Evolutionary conservation across 2,329 filamentous ascomycete genomes (phyloP).

Genomic region (Ophiostoma angusticollis): DNA sequence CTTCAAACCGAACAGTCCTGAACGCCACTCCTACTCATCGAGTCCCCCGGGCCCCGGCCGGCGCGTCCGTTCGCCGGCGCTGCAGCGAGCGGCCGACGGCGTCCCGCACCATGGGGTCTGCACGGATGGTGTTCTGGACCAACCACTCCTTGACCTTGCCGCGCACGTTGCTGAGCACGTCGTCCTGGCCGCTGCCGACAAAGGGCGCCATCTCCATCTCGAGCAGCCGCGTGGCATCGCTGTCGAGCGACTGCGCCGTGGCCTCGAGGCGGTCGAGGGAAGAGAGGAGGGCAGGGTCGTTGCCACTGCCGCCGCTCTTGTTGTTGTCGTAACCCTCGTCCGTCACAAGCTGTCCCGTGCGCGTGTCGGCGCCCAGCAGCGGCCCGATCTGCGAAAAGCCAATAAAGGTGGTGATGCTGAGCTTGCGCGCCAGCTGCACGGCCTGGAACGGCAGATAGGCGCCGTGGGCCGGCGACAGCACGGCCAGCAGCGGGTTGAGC

Average conservation of each 20-base stretch:
- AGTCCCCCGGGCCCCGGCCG: constrained; percentile 45
- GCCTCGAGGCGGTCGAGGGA: constrained; percentile 55
- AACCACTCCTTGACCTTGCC: constrained; percentile 74
- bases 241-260: constrained; percentile 45
- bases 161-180: constrained; percentile 49
- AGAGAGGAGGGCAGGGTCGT: constrained; percentile 38
- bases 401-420: constrained; percentile 68
- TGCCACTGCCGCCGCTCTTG: constrained; percentile 18
- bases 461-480: constrained; percentile 30
- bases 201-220: constrained; percentile 74
- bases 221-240: constrained; percentile 58
- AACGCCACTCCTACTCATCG: constrained; percentile 23
- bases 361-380: constrained; percentile 35
- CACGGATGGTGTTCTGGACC: constrained; percentile 70
- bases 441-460: constrained; percentile 76
- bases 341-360: constrained; percentile 16
- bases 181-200: constrained; percentile 55
- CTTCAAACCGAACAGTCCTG: no score
- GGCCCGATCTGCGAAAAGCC: constrained; percentile 72
- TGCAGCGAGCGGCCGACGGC: constrained; percentile 58
- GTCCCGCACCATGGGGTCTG: constrained; percentile 69
- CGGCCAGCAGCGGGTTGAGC: constrained; percentile 22
- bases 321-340: constrained; percentile 17
- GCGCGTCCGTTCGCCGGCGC: constrained; percentile 48
- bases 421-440: constrained; percentile 60